These are phyloP conservation scores for Amoeboaphelidium protococcarum DNA, from an alignment of 371 early-diverging fungal genomes.

Conservation along the genomic window DNA sequence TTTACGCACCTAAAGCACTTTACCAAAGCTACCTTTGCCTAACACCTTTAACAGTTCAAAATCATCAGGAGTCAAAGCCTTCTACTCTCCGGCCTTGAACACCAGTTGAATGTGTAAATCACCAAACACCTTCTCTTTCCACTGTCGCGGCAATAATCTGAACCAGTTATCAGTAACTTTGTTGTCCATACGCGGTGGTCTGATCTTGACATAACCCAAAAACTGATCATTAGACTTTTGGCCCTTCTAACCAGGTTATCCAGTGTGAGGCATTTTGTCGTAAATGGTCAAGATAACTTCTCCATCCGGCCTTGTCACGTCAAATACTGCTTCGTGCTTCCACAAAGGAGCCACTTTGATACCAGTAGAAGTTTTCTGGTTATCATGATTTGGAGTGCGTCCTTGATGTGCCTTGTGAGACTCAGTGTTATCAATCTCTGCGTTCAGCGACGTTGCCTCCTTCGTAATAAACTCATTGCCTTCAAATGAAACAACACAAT, in stretches of 20 bases:
- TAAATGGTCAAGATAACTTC: conserved; percentile 31
- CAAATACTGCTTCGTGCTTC: conserved; percentile 36
- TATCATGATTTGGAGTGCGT: too few species aligned
- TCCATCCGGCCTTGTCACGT: conserved; percentile 27
- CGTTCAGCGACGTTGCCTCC: conserved; percentile 8
- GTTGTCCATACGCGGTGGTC: conserved; percentile 22
- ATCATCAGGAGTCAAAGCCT: conserved; percentile 26
- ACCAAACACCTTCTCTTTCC: conserved; percentile 23
- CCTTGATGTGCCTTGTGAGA: too few species aligned
- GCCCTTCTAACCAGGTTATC: too few species aligned
- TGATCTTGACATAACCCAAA: conserved; percentile 29
- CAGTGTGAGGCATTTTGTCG: conserved; percentile 19
- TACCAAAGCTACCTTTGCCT: conserved; percentile 55
- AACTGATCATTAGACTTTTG: conserved; percentile 16
- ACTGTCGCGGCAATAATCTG: conserved; percentile 19
- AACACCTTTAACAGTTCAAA: conserved; percentile 43
- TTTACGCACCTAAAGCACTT: conserved; percentile 49
- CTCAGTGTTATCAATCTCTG: too few species aligned
- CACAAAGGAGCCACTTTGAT: conserved; percentile 12
- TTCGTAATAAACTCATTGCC: conserved; percentile 18
- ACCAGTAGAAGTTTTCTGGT: background rate
- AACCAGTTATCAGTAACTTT: conserved; percentile 37
- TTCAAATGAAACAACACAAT: conserved; percentile 22
- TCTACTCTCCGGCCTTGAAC: conserved; percentile 11
- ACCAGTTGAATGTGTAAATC: conserved; percentile 33